phyloP scores from a whole-genome alignment of 1,284 basidiomycete species.

The Sporisorium exsertum region DNA sequence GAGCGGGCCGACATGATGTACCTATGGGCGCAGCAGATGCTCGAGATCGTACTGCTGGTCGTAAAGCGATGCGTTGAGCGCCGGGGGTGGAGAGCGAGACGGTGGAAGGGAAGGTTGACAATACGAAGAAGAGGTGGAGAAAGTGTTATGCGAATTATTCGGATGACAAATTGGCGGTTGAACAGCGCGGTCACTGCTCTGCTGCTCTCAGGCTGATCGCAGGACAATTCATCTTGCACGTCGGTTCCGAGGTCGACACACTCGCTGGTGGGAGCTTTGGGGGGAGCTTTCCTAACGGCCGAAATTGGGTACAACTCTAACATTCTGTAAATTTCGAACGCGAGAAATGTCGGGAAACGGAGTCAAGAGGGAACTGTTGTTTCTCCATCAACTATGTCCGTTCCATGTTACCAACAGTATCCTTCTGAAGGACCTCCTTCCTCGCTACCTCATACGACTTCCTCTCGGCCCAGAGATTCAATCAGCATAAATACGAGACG shows the following conservation, averaged over 20 bases:
- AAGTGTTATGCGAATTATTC: constrained; percentile 7
- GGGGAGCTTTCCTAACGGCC: constrained; percentile 20
- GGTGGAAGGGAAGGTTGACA: background rate
- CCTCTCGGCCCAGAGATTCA: too few relatives aligned
- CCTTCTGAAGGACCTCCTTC: background rate
- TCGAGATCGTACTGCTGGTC: background rate
- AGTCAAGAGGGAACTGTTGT: background rate
- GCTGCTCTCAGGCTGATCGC: constrained; percentile 27
- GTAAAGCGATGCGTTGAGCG: background rate
- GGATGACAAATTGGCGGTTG: constrained; percentile 47
- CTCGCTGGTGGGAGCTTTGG: too few relatives aligned
- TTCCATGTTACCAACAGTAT: background rate
- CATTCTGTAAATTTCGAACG: background rate
- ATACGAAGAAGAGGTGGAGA: constrained; percentile 16
- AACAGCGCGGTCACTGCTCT: constrained; percentile 1
- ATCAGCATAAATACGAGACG: too few relatives aligned
- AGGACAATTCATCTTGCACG: constrained; percentile 8
- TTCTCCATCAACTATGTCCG: background rate
- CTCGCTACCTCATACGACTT: background rate
- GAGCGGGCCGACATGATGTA: constrained; percentile 42
- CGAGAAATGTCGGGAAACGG: background rate
- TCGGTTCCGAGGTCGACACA: too few relatives aligned
- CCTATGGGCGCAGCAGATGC: background rate
- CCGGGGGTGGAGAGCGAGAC: background rate
- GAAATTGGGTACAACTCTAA: constrained; percentile 10